Evolutionary conservation across 2,329 filamentous ascomycete genomes (phyloP).

Genomic region (Hymenoscyphus occultus): DNA sequence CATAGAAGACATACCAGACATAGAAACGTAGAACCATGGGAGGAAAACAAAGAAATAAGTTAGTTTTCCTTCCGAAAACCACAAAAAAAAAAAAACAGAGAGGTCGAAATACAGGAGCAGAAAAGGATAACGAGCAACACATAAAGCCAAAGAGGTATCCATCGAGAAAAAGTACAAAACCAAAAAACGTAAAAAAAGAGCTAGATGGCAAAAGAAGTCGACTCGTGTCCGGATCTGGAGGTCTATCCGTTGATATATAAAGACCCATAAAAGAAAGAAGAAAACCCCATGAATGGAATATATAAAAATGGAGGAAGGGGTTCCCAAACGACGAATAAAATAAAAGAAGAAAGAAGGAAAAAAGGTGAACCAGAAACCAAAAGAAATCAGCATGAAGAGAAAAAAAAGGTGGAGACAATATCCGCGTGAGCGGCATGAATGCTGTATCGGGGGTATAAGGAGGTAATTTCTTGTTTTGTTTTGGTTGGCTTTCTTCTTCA

Average conservation of each 20-base stretch:
- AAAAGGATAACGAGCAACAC: background rate
- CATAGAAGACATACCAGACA: too few species aligned
- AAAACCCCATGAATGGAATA: background rate
- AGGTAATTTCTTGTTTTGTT: background rate
- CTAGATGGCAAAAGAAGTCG: background rate
- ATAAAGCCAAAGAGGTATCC: background rate
- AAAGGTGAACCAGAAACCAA: background rate
- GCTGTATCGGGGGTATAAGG: slow-evolving; percentile 32
- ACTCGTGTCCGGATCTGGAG: too few species aligned
- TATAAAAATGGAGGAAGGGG: background rate
- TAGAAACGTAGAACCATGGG: too few species aligned
- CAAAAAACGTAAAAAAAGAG: background rate
- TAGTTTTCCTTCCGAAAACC: too few species aligned
- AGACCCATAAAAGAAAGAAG: background rate
- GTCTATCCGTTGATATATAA: too few species aligned
- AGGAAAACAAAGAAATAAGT: too few species aligned
- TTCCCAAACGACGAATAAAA: background rate
- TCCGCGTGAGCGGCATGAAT: slow-evolving; percentile 34
- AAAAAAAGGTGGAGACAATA: slow-evolving; percentile 10
- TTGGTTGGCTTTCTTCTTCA: background rate
- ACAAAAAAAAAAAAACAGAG: background rate
- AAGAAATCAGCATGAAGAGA: slow-evolving; percentile 14
- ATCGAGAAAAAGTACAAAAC: background rate
- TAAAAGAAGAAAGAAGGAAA: background rate
- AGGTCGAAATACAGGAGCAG: background rate